phyloP scores from a whole-genome alignment of 768 basidiomycete genomes.

The Tricholomella constricta region DNA sequence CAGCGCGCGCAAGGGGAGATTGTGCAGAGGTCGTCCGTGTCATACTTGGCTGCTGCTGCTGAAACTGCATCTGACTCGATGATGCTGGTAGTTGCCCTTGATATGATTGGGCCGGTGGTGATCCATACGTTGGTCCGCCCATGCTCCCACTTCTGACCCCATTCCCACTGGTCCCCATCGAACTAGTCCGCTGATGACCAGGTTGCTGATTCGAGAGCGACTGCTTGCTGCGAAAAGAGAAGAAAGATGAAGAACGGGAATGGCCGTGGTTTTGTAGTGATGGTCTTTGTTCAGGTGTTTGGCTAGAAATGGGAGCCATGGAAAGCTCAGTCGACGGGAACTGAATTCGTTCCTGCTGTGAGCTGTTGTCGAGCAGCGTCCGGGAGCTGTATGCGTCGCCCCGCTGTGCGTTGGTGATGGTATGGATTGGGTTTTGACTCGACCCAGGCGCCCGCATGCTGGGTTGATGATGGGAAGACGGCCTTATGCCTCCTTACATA shows the following conservation, averaged over 20 bases:
- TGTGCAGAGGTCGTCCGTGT: slow-evolving; percentile 2
- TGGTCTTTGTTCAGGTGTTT: slow-evolving; percentile 21
- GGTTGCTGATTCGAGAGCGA: slow-evolving; percentile 26
- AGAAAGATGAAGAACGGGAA: slow-evolving; percentile 64
- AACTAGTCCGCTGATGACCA: slow-evolving; percentile 19
- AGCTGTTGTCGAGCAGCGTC: background rate
- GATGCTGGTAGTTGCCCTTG: slow-evolving; percentile 7
- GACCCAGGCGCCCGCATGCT: slow-evolving; percentile 6
- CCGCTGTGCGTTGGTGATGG: slow-evolving; percentile 8
- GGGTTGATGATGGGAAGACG: slow-evolving; percentile 20
- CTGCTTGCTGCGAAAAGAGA: slow-evolving; percentile 55
- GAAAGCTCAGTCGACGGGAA: slow-evolving; percentile 20
- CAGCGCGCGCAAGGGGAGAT: slow-evolving; percentile 9
- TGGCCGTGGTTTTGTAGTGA: slow-evolving; percentile 34
- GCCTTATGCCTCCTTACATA: slow-evolving; percentile 15
- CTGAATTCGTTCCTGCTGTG: slow-evolving; percentile 13
- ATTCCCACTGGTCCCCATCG: slow-evolving; percentile 5
- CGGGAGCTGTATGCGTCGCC: background rate
- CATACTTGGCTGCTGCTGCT: slow-evolving; percentile 13
- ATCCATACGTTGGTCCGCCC: slow-evolving; percentile 1
- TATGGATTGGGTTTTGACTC: slow-evolving; percentile 2
- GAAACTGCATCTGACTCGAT: background rate
- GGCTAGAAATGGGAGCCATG: slow-evolving; percentile 21
- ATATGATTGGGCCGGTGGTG: slow-evolving; percentile 1
- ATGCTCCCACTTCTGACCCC: slow-evolving; percentile 5